phyloP scores from a whole-genome alignment of 2,329 filamentous ascomycete species.

The Sphaerostilbella broomeana region DNA sequence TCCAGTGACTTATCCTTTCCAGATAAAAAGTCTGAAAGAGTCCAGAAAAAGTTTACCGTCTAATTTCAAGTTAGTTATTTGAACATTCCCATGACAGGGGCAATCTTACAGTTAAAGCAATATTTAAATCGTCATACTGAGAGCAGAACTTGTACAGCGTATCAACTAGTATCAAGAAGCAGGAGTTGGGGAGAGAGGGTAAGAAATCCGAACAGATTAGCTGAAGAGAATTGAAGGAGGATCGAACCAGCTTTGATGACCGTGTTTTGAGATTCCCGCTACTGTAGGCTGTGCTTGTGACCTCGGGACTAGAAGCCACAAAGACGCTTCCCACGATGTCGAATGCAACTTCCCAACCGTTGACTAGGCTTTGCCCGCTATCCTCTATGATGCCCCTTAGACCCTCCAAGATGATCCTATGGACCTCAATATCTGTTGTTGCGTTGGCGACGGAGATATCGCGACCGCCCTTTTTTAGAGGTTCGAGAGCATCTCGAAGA shows the following conservation, averaged over 20 bases:
- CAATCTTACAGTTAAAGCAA: conserved; percentile 73
- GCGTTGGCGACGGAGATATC: conserved; percentile 51
- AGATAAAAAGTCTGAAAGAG: conserved; percentile 80
- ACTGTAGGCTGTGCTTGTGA: conserved; percentile 22
- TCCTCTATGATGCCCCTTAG: conserved; percentile 79
- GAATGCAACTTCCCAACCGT: conserved; percentile 82
- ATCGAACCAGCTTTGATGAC: conserved; percentile 71
- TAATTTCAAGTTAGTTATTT: conserved; percentile 24
- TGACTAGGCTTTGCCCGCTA: conserved; percentile 74
- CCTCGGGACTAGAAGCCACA: no score
- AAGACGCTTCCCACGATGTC: conserved; percentile 82
- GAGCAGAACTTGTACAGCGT: conserved; percentile 84
- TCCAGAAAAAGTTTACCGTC: conserved; percentile 95
- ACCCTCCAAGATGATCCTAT: conserved; percentile 71
- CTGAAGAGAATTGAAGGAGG: conserved; percentile 83
- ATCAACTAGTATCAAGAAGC: conserved; percentile 72
- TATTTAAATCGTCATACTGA: conserved; percentile 88
- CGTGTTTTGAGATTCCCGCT: conserved; percentile 41
- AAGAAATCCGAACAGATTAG: conserved; percentile 94
- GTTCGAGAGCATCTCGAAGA: conserved; percentile 51
- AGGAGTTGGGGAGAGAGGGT: conserved; percentile 62
- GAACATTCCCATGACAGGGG: neutral
- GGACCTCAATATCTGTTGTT: conserved; percentile 68
- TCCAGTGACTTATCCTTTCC: conserved; percentile 51
- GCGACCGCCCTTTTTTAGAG: conserved; percentile 47